These are phyloP conservation scores for Pseudonectria foliicola DNA, from an alignment of 2,329 filamentous ascomycete species.

Conservation along the genomic window DNA sequence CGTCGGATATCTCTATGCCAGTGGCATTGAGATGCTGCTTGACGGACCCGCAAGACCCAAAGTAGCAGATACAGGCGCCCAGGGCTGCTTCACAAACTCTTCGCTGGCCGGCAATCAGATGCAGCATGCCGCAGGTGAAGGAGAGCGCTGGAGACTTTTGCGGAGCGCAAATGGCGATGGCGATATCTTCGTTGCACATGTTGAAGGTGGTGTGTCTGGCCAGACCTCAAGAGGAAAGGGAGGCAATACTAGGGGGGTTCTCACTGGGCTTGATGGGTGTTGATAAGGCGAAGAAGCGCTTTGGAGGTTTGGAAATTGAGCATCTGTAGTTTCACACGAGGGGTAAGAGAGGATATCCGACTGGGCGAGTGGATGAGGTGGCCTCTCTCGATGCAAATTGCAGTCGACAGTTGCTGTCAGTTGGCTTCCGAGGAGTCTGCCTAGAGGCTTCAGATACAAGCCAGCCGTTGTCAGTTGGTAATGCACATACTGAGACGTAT, in stretches of 20 bases:
- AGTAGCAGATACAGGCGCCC: conserved; percentile 15
- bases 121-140: conserved; percentile 17
- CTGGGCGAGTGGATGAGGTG: too few species aligned
- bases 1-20: conserved; percentile 1
- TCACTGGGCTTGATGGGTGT: too few species aligned
- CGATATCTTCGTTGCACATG: conserved; percentile 18
- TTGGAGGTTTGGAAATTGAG: too few species aligned
- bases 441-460: too few species aligned
- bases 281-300: too few species aligned
- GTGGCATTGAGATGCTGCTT: not conserved
- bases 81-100: conserved; percentile 9
- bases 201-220: not conserved
- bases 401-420: conserved; percentile 10
- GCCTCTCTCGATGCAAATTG: too few species aligned
- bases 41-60: conserved; percentile 18
- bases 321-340: too few species aligned
- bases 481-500: too few species aligned
- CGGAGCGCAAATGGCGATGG: conserved; percentile 18
- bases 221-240: not conserved
- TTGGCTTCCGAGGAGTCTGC: too few species aligned
- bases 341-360: too few species aligned
- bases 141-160: not conserved
- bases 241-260: not conserved
- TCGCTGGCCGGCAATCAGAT: conserved; percentile 13
- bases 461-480: too few species aligned